Conservation (phyloP, 768 basidiomycete species). For the Auricularia heimuer region DNA sequence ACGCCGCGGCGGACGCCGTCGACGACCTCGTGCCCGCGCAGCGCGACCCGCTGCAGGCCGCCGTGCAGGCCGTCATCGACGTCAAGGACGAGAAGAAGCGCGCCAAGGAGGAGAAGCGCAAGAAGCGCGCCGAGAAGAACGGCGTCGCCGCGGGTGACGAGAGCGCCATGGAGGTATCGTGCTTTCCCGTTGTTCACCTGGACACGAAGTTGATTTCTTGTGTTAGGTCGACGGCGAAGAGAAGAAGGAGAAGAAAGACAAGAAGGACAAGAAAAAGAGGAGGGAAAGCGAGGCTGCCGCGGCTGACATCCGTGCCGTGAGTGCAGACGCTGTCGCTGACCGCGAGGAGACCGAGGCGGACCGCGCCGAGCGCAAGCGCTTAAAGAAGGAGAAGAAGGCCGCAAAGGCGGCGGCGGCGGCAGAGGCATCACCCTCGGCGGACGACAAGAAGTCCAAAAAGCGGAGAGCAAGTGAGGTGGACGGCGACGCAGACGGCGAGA, state of each 20-base stretch:
- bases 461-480: constrained; percentile 20
- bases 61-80: constrained; percentile 64
- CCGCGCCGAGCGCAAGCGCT: constrained; percentile 57
- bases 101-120: constrained; percentile 69
- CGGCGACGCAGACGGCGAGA: constrained; percentile 19
- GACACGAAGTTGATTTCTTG: neutral
- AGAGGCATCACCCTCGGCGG: constrained; percentile 4
- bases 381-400: constrained; percentile 68
- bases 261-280: constrained; percentile 37
- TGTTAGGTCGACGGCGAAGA: constrained; percentile 12
- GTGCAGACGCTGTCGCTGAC: constrained; percentile 30
- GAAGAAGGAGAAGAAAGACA: constrained; percentile 23
- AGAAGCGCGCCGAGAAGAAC: constrained; percentile 40
- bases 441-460: constrained; percentile 28
- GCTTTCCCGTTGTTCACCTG: too few relatives aligned
- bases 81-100: constrained; percentile 82
- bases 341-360: constrained; percentile 63
- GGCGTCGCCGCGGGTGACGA: constrained; percentile 16
- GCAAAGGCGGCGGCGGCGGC: constrained; percentile 53
- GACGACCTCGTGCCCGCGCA: constrained; percentile 74
- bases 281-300: constrained; percentile 37
- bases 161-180: constrained; percentile 33
- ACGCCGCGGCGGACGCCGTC: constrained; percentile 73
- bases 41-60: constrained; percentile 65
- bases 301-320: constrained; percentile 17